Percentiles rank a stretch among this genome's conserved stretches.
phyloP scores from a whole-genome alignment of 495 filamentous ascomycete genomes.

The Apodospora peruviana region DNA sequence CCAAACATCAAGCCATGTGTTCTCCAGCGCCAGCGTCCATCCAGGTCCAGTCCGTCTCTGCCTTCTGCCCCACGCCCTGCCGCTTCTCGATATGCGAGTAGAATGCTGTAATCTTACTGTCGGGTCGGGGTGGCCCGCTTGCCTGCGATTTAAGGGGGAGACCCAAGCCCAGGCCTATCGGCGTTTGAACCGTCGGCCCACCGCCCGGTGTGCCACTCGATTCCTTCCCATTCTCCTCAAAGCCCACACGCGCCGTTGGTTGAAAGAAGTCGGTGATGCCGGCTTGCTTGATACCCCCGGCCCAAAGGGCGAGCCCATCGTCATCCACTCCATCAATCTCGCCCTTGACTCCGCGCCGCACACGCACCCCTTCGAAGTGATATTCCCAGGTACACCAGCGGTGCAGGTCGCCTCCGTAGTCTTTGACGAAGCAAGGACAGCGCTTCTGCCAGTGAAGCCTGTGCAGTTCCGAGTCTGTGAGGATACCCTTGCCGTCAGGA shows the following conservation, averaged over 20 bases:
- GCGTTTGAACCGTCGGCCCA: slow-evolving; percentile 8
- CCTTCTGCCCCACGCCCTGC: slow-evolving; percentile 7
- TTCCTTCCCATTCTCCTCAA: slow-evolving; percentile 10
- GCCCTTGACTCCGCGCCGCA: slow-evolving; percentile 5
- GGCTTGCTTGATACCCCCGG: slow-evolving; percentile 6
- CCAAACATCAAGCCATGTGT: slow-evolving; percentile 6
- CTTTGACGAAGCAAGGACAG: slow-evolving; percentile 9
- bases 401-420: slow-evolving; percentile 9
- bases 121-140: slow-evolving; percentile 8
- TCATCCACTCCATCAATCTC: slow-evolving; percentile 7
- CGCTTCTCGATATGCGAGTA: slow-evolving; percentile 9
- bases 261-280: slow-evolving; percentile 9
- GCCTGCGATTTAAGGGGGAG: slow-evolving; percentile 6
- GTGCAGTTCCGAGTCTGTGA: slow-evolving; percentile 7
- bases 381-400: slow-evolving; percentile 7
- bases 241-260: slow-evolving; percentile 7
- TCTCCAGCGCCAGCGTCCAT: slow-evolving; percentile 11
- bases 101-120: slow-evolving; percentile 10
- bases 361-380: slow-evolving; percentile 7
- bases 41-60: slow-evolving; percentile 7
- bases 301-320: slow-evolving; percentile 6
- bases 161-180: slow-evolving; percentile 9
- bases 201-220: slow-evolving; percentile 5
- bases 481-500: slow-evolving; percentile 5
- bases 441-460: slow-evolving; percentile 9